Evolutionary conservation across 202 grass and related monocot genomes (phyloP).

Genomic region (Setaria italica): DNA sequence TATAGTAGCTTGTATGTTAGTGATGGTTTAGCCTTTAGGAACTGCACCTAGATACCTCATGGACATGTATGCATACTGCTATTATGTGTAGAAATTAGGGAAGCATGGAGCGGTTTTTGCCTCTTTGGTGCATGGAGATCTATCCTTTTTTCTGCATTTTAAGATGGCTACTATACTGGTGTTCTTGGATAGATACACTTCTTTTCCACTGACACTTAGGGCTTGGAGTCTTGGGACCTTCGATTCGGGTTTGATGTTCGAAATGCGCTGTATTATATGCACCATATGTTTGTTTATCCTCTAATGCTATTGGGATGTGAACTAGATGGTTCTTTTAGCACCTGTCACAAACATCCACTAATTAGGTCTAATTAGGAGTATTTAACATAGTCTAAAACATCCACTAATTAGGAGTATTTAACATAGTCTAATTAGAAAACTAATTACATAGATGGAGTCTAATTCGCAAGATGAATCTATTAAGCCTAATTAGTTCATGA

Average conservation of each 20-base stretch:
- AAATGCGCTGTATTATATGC: constrained; percentile 32
- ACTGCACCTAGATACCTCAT: constrained; percentile 46
- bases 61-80: constrained; percentile 48
- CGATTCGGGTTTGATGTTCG: constrained; percentile 30
- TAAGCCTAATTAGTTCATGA: no score
- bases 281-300: constrained; percentile 15
- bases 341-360: no score
- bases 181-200: constrained; percentile 30
- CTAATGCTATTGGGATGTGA: constrained; percentile 3
- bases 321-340: not conserved
- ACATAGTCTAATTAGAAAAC: no score
- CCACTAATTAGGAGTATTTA: no score
- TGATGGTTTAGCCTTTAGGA: constrained; percentile 49
- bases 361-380: no score
- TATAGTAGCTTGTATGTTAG: constrained; percentile 45
- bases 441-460: no score
- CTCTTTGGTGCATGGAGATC: constrained; percentile 51
- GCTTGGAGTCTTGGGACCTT: constrained; percentile 35
- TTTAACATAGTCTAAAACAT: no score
- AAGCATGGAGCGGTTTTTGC: constrained; percentile 48
- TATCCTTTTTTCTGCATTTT: constrained; percentile 31
- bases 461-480: no score
- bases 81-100: constrained; percentile 47
- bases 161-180: constrained; percentile 39
- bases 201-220: constrained; percentile 33